These are phyloP conservation scores for Taphrina confusa DNA, from an alignment of 1,139 yeast species.

Conservation along the genomic window DNA sequence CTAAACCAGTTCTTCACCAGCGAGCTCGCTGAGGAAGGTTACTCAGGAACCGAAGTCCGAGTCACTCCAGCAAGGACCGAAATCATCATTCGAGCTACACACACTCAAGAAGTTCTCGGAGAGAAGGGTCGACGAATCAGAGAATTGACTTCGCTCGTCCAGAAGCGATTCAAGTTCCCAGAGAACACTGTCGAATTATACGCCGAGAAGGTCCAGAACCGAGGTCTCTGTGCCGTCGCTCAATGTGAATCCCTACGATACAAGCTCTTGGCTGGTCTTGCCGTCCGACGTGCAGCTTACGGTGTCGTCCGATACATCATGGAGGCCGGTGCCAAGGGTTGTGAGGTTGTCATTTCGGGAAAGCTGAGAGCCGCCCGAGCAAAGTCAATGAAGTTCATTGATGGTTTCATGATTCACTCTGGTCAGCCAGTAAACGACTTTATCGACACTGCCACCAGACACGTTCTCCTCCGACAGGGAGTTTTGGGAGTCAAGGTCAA, in stretches of 20 bases:
- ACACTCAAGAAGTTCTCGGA: conserved; percentile 98
- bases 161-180: conserved; percentile 97
- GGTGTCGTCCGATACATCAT: conserved; percentile 99
- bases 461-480: conserved; percentile 99
- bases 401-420: conserved; percentile 99
- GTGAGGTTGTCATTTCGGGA: conserved; percentile 99
- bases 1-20: conserved; percentile 99
- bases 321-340: conserved; percentile 99
- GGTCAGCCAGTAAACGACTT: conserved; percentile 99
- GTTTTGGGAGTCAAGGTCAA: conserved; percentile 99
- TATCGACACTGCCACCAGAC: conserved; percentile 99
- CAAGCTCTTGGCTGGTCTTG: conserved; percentile 97
- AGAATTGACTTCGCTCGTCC: conserved; percentile 95
- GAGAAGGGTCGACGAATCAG: conserved; percentile 99
- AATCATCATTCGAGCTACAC: conserved; percentile 97
- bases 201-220: conserved; percentile 99
- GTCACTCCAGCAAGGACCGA: conserved; percentile 98
- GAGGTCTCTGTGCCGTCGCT: conserved; percentile 99
- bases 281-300: conserved; percentile 99
- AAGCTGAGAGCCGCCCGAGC: conserved; percentile 99
- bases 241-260: conserved; percentile 99
- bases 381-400: conserved; percentile 99
- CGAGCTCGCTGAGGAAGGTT: conserved; percentile 99
- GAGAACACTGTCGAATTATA: conserved; percentile 92
- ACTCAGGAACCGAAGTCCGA: conserved; percentile 99